phyloP scores from a whole-genome alignment of 73 alveolate species.

The Chromera velia region DNA sequence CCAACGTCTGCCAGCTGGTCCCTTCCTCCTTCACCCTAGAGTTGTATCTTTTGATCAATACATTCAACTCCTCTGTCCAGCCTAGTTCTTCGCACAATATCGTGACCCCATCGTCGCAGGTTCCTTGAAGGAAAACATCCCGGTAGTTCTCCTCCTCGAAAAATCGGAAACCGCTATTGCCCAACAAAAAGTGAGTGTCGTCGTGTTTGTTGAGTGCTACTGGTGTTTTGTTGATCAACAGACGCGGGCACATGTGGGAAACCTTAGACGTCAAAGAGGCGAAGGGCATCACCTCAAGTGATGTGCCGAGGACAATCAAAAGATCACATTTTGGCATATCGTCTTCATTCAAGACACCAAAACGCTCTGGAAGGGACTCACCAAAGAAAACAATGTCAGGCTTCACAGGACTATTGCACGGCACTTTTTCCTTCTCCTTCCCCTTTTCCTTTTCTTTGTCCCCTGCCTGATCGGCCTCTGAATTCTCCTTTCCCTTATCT shows the following conservation, averaged over 20 bases:
- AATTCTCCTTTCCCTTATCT: slow-evolving; percentile 17
- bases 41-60: not conserved
- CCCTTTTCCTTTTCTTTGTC: slow-evolving; percentile 9
- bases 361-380: slow-evolving; percentile 51
- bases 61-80: not conserved
- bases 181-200: too few species aligned
- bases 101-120: not conserved
- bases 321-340: slow-evolving; percentile 37
- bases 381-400: slow-evolving; percentile 67
- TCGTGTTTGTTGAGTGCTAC: too few species aligned
- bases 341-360: slow-evolving; percentile 3
- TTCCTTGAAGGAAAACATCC: not conserved
- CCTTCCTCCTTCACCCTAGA: too few species aligned
- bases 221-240: not conserved
- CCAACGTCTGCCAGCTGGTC: too few species aligned
- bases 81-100: not conserved
- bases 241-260: not conserved
- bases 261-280: slow-evolving; percentile 3
- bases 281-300: slow-evolving; percentile 51
- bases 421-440: slow-evolving; percentile 24
- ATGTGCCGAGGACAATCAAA: slow-evolving; percentile 59
- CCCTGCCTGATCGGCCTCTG: slow-evolving; percentile 34
- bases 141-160: not conserved
- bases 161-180: not conserved
- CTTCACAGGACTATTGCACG: slow-evolving; percentile 51